Percentiles rank a stretch among this genome's conserved stretches.
These are phyloP conservation scores for Pseudovirgaria hyperparasitica DNA, from an alignment of 2,329 filamentous ascomycete species.

Conservation along the genomic window DNA sequence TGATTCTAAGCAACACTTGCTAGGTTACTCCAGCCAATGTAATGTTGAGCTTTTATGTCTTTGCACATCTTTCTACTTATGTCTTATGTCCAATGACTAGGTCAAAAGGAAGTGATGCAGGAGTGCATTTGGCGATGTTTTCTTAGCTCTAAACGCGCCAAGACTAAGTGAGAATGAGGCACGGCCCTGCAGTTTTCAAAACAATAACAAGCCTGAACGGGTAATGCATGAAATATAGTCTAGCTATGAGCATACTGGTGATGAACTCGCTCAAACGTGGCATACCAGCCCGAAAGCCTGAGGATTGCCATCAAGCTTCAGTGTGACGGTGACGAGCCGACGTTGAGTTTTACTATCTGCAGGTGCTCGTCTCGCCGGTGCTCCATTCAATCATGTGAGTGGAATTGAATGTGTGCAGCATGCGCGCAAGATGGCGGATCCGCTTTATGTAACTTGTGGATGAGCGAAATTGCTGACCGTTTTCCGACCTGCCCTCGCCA, in stretches of 20 bases:
- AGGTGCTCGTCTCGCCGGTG: conserved; percentile 16
- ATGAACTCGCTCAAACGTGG: conserved; percentile 10
- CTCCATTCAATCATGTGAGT: conserved; percentile 25
- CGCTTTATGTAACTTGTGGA: background rate
- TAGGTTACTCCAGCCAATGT: too few species aligned
- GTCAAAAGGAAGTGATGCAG: conserved; percentile 12
- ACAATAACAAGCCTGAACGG: background rate
- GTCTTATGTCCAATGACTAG: too few species aligned
- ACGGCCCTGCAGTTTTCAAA: conserved; percentile 1
- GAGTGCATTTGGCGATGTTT: conserved; percentile 16
- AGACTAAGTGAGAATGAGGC: conserved; percentile 2
- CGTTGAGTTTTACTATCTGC: conserved; percentile 28
- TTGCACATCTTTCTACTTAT: too few species aligned
- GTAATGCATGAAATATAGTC: conserved; percentile 1
- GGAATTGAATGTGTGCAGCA: conserved; percentile 21
- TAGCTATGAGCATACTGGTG: conserved; percentile 5
- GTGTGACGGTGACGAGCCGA: conserved; percentile 14
- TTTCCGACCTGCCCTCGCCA: background rate
- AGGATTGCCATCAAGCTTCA: conserved; percentile 5
- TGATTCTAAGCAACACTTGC: too few species aligned
- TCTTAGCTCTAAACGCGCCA: conserved; percentile 8
- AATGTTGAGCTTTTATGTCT: too few species aligned
- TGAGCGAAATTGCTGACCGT: conserved; percentile 1
- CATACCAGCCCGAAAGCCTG: conserved; percentile 10
- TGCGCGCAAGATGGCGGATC: background rate